A percentile compares a stretch with the other conserved stretches of the same genome.
Conservation (phyloP, 176 grass and related monocot genomes). For the Hordeum marinum region DNA sequence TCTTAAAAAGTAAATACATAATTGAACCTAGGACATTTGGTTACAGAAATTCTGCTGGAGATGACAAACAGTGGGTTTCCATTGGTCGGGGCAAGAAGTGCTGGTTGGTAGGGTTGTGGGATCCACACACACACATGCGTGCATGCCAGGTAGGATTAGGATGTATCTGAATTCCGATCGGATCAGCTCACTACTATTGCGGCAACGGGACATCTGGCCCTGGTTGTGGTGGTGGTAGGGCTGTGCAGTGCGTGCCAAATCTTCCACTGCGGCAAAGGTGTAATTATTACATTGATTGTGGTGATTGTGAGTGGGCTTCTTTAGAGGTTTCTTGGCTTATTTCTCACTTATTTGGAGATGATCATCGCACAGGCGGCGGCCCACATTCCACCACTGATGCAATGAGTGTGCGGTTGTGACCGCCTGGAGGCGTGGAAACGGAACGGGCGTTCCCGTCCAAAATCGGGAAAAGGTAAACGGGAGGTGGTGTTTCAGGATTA, state of each 20-base stretch:
- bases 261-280: neutral
- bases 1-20: too few relatives aligned
- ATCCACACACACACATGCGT: neutral
- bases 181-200: neutral
- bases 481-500: too few relatives aligned
- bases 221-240: neutral
- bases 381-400: neutral
- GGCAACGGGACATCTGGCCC: conserved; percentile 18
- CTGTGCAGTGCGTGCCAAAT: neutral
- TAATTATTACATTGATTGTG: neutral
- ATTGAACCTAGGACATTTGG: neutral
- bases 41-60: neutral
- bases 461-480: too few relatives aligned
- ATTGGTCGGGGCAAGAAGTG: conserved; percentile 35
- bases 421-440: neutral
- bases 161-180: neutral
- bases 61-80: neutral
- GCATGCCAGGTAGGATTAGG: neutral
- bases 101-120: conserved; percentile 41
- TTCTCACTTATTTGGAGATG: conserved; percentile 16
- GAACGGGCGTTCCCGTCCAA: neutral
- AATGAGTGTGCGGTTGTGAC: neutral
- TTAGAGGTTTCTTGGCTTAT: conserved; percentile 25
- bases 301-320: neutral
- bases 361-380: neutral